Evolutionary conservation across 2,329 filamentous ascomycete genomes (phyloP), one percentile per base, ranked within the genome.

Genomic region (Domatiomyces catenatus): DNA sequence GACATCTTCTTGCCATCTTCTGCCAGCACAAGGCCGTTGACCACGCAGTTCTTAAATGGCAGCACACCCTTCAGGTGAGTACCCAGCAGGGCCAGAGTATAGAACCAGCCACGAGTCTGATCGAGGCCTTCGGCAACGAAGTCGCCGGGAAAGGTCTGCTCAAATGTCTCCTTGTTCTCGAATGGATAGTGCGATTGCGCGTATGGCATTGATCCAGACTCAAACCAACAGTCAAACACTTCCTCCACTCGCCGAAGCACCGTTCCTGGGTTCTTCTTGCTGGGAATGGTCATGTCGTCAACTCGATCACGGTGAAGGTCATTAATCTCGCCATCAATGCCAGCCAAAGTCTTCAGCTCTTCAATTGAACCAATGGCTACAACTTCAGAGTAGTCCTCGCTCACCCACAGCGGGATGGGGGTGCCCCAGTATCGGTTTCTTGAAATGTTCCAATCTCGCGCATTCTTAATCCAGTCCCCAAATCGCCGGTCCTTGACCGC

Each of bases 1-100:
- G 86, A 92, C 87, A 94, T 94, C 72, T 94, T 94, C 74, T 93
- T 93, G 51, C 87, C 87, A 61, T 93, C 86, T 64, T 92, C 86
- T 0, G 86, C 86, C 24, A 93, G 74, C 7, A 93, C 86, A 52
- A 93, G 88, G 47, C 86, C 86, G 63, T 92, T 93, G 58, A 92
- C 86, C 8, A 93, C 84, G 60, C 85, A 90, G 64, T 93, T 93
- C 67, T 88, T 80, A 74, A 93, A 93, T 0, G 87, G 86, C 1
- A 86, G 80, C 32, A 79, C 74, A 39, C 83, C 83, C 61, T 90
- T 92, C 3, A 93, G 74, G 63, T 90, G 84, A 10, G 84, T 90
- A 18, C 87, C 86, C 44, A 94, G 72, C 8, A 93, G 85, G 17
- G 84, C 77, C 51, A 94, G 70, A 1, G 87, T 94, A 65, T 94